Percentiles rank a stretch among this genome's conserved stretches.
Conservation (phyloP, 306 rosid genomes). For the Pyrus communis region DNA sequence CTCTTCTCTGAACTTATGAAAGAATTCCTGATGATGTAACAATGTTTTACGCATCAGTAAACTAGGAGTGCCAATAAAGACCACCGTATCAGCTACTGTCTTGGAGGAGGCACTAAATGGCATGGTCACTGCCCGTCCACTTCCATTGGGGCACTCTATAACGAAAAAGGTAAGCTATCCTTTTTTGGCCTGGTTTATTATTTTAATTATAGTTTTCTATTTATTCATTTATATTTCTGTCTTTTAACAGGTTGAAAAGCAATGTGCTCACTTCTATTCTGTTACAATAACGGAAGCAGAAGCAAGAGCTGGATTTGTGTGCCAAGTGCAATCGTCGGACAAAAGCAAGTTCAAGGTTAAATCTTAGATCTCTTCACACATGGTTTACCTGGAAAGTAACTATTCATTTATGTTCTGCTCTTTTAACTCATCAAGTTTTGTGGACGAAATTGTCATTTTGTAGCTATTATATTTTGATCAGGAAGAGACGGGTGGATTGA, state of each 20-base stretch:
- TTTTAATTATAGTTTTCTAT: background rate
- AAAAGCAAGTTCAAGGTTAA: slow-evolving; percentile 97
- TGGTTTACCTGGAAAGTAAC: background rate
- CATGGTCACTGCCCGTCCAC: slow-evolving; percentile 55
- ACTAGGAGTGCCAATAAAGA: slow-evolving; percentile 98
- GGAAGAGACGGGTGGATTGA: slow-evolving; percentile 78
- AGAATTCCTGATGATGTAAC: background rate
- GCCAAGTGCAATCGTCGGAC: slow-evolving; percentile 88
- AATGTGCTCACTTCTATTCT: slow-evolving; percentile 90
- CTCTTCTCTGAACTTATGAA: background rate
- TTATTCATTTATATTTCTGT: slow-evolving; percentile 12
- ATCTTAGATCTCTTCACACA: background rate
- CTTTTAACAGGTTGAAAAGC: slow-evolving; percentile 83
- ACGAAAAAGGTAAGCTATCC: slow-evolving; percentile 54
- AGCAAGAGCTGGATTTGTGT: slow-evolving; percentile 79
- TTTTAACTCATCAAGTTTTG: background rate
- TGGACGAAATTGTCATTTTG: slow-evolving; percentile 1
- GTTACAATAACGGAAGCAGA: slow-evolving; percentile 78
- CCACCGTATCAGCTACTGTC: slow-evolving; percentile 85
- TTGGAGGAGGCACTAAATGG: slow-evolving; percentile 96
- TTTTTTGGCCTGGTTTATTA: background rate
- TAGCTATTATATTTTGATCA: slow-evolving; percentile 87
- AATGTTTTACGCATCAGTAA: slow-evolving; percentile 46
- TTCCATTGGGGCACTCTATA: slow-evolving; percentile 54
- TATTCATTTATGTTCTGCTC: background rate